Percentiles rank a stretch among this genome's conserved stretches.
Evolutionary conservation across 345 rosid species (phyloP).

Genomic region (Chamaenerion angustifolium): DNA sequence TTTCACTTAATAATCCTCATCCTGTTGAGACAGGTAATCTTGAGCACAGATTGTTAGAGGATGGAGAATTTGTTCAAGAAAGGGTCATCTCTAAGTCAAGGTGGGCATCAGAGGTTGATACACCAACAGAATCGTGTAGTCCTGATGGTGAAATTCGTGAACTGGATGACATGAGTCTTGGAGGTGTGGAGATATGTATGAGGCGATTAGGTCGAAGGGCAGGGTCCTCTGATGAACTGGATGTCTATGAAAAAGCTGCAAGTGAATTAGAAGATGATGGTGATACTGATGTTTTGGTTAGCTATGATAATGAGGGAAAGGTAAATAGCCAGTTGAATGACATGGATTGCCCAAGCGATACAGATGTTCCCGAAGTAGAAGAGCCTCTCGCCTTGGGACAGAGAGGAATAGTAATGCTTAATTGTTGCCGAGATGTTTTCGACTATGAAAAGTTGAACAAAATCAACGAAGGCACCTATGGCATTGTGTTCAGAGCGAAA

Average conservation of each 20-base stretch:
- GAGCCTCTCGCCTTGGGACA: constrained; percentile 12
- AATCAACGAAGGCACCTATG: constrained; percentile 82
- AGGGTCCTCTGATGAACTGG: constrained; percentile 19
- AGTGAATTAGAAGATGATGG: constrained; percentile 17
- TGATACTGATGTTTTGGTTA: constrained; percentile 15
- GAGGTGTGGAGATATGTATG: constrained; percentile 28
- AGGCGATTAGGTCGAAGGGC: constrained; percentile 17
- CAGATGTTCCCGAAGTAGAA: constrained; percentile 11
- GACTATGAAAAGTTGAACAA: constrained; percentile 61
- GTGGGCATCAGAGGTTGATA: constrained; percentile 44
- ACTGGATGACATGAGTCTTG: constrained; percentile 16
- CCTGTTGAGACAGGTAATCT: constrained; percentile 10
- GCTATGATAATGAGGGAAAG: constrained; percentile 11
- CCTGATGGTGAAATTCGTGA: constrained; percentile 12
- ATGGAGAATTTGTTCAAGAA: constrained; percentile 23
- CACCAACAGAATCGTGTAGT: constrained; percentile 11
- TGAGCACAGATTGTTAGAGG: constrained; percentile 22
- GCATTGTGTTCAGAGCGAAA: constrained; percentile 64
- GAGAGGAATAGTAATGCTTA: constrained; percentile 41
- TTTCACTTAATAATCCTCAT: constrained; percentile 4
- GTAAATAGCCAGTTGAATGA: constrained; percentile 10
- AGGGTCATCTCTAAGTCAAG: constrained; percentile 40
- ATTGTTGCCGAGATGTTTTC: constrained; percentile 50
- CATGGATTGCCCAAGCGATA: neutral
- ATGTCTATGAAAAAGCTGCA: constrained; percentile 13